Percentiles rank a stretch among this genome's conserved stretches.
These are phyloP conservation scores for Prosopis cineraria DNA, from an alignment of 306 rosid genomes.

Conservation along the genomic window DNA sequence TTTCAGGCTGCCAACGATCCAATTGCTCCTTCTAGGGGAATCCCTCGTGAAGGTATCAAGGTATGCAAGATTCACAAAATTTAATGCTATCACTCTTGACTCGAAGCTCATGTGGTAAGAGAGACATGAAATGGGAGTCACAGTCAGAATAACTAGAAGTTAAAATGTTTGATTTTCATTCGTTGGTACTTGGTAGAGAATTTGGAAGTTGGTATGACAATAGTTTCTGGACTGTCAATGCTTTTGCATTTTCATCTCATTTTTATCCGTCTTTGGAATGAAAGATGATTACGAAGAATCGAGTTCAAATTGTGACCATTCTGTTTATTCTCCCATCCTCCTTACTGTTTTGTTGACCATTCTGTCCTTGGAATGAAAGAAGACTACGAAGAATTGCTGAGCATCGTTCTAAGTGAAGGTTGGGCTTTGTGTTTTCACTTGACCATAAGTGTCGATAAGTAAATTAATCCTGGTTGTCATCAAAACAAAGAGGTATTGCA, in stretches of 20 bases:
- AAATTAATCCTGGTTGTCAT: background rate
- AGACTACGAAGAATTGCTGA: too few relatives aligned
- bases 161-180: constrained; percentile 5
- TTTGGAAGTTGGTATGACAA: constrained; percentile 7
- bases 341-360: background rate
- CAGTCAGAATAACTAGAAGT: background rate
- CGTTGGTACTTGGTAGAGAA: constrained; percentile 2
- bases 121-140: background rate
- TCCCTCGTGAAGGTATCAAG: constrained; percentile 90
- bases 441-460: background rate
- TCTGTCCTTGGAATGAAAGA: too few relatives aligned
- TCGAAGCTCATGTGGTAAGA: constrained; percentile 5
- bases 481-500: background rate
- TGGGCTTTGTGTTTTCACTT: background rate
- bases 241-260: background rate
- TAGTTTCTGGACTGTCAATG: background rate
- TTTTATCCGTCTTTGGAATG: background rate
- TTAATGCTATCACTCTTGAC: constrained; percentile 19
- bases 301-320: background rate
- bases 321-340: background rate
- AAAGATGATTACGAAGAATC: background rate
- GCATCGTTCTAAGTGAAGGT: background rate
- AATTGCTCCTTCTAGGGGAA: constrained; percentile 83
- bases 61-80: constrained; percentile 40
- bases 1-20: constrained; percentile 93